Conservation (phyloP, 169 alveolate genomes). For the Plasmodium ovale region DNA sequence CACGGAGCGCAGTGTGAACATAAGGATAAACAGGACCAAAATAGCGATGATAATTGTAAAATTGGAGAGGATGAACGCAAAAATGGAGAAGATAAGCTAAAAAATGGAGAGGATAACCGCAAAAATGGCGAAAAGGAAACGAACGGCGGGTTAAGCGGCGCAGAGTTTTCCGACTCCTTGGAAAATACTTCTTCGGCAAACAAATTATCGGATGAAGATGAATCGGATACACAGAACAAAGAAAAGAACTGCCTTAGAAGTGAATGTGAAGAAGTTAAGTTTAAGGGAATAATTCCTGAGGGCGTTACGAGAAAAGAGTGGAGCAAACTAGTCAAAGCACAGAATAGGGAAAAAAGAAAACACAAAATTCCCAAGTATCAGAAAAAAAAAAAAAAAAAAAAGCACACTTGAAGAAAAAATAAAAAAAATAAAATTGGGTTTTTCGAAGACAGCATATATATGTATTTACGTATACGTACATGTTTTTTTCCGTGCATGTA, state of each 20-base stretch:
- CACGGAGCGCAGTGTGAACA: background rate
- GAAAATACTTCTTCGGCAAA: background rate
- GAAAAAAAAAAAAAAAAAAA: slow-evolving; percentile 83
- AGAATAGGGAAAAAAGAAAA: slow-evolving; percentile 84
- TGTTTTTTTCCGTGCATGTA: too few species aligned
- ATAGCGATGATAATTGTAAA: background rate
- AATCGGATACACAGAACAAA: background rate
- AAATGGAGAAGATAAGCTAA: slow-evolving; percentile 3
- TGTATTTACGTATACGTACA: background rate
- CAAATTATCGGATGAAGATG: slow-evolving; percentile 16
- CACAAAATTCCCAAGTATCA: slow-evolving; percentile 89
- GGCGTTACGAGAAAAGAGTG: slow-evolving; percentile 88
- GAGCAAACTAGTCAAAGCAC: slow-evolving; percentile 88
- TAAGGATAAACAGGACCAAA: background rate
- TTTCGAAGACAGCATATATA: too few species aligned
- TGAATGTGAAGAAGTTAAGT: slow-evolving; percentile 69
- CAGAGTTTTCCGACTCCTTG: background rate
- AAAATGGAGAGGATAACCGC: background rate
- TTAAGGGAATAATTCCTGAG: slow-evolving; percentile 88
- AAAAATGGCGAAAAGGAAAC: background rate
- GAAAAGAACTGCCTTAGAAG: slow-evolving; percentile 6
- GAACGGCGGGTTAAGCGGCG: slow-evolving; percentile 7
- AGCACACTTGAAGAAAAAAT: slow-evolving; percentile 65
- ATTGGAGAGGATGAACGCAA: background rate
- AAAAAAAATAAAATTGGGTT: slow-evolving; percentile 7